Evolutionary conservation across 768 basidiomycete species (phyloP).

Genomic region (Russula sp.): DNA sequence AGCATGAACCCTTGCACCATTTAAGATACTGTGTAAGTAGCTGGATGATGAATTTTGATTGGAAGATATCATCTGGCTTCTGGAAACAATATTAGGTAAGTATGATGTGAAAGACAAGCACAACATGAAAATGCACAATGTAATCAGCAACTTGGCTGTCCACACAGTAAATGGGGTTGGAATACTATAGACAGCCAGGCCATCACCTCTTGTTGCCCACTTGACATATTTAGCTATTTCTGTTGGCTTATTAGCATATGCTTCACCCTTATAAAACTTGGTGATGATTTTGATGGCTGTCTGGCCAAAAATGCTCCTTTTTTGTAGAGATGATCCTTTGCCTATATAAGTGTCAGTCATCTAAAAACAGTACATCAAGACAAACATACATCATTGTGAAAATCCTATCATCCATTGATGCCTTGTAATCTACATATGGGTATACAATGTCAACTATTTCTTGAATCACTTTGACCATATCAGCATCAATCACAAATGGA

Average conservation of each 20-base stretch:
- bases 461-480: neutral
- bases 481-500: neutral
- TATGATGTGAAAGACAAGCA: neutral
- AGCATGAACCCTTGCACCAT: neutral
- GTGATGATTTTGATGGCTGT: neutral
- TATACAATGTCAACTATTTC: neutral
- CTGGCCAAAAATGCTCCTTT: neutral
- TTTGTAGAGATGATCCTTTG: neutral
- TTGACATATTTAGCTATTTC: neutral
- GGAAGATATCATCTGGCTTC: neutral
- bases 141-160: neutral
- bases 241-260: neutral
- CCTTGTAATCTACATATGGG: neutral
- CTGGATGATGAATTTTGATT: neutral
- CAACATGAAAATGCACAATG: neutral
- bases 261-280: neutral
- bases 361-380: too few relatives aligned
- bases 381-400: neutral
- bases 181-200: neutral
- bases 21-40: neutral
- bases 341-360: neutral
- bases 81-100: neutral
- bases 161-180: neutral
- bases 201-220: neutral
- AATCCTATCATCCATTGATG: neutral